Evolutionary conservation across 768 basidiomycete genomes (phyloP), one percentile per base, ranked within the genome.

Genomic region (Tylopilus subfusipes): DNA sequence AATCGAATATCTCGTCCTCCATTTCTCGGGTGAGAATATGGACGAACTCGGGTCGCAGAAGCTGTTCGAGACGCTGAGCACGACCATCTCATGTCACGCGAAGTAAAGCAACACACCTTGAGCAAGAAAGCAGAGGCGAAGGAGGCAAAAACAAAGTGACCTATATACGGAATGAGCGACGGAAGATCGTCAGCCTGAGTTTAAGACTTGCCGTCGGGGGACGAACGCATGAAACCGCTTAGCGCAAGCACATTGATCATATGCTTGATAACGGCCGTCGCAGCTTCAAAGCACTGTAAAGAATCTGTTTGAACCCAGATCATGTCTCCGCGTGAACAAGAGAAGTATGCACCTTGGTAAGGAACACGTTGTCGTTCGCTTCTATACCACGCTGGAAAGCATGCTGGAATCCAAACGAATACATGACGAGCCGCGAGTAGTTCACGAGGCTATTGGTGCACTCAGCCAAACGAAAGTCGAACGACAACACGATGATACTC

Each of bases 111-210:
- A 67, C 73, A 11, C 47, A 87, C 87, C 79, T 90, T 91, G 58
- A 91, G 80, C 50, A 92, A 73, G 73, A 91, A 92, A 1, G 89
- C 90, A 24, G 86, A 88, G 1, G 90, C 89, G 64, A 92, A 92
- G 1, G 87, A 81, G 3, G 85, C 81, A 63, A 90, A 91, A 30
- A 91, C 78, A 57, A 90, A 90, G 64, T 89, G 83, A 3, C 85
- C 85, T 84, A 51, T 5, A 19, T 1, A 29, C 14, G 13, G n/a
- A 19, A 38, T 55, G 12, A 54, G 42, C 6, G 30, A 50, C n/a
- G 22, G 18, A 33, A 8, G 12, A 40, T 18, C 5, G 2, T 3
- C 11, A 16, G 22, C 14, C 34, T 18, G 29, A 47, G n/a, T 29
- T 38, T 13, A 36, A 30, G 55, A 61, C 71, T 59, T 69, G 83